These are phyloP conservation scores for Cercospora sp. DNA, from an alignment of 2,329 filamentous ascomycete genomes.

Conservation along the genomic window DNA sequence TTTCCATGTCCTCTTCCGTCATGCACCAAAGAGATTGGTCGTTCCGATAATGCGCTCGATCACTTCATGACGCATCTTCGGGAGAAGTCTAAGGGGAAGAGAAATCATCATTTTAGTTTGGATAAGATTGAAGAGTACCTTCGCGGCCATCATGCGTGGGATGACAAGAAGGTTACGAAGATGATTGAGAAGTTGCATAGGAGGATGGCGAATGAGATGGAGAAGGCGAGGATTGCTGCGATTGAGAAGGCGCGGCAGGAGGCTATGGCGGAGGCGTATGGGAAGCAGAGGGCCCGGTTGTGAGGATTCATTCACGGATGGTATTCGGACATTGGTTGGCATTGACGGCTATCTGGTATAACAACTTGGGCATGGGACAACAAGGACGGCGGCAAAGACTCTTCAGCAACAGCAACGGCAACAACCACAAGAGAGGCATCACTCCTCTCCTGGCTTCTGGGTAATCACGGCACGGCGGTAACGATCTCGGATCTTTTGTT, in stretches of 20 bases:
- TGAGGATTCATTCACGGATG: background rate
- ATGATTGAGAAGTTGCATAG: slow-evolving; percentile 21
- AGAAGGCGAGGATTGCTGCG: slow-evolving; percentile 2
- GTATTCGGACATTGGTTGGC: background rate
- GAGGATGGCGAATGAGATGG: slow-evolving; percentile 5
- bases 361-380: background rate
- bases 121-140: slow-evolving; percentile 46
- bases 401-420: background rate
- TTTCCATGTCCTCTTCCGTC: slow-evolving; percentile 31
- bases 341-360: background rate
- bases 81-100: slow-evolving; percentile 24
- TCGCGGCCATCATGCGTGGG: slow-evolving; percentile 76
- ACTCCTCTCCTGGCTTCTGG: background rate
- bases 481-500: slow-evolving; percentile 12
- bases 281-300: background rate
- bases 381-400: slow-evolving; percentile 1
- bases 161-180: slow-evolving; percentile 62
- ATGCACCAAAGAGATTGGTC: slow-evolving; percentile 28
- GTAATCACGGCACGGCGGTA: background rate
- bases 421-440: background rate
- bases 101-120: slow-evolving; percentile 28
- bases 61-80: slow-evolving; percentile 38
- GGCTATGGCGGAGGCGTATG: background rate
- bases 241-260: background rate
- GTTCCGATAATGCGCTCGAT: slow-evolving; percentile 36